Percentiles rank a stretch among this genome's conserved stretches.
Conservation (phyloP, 305 asterid genomes). For the Salvia sclarea region DNA sequence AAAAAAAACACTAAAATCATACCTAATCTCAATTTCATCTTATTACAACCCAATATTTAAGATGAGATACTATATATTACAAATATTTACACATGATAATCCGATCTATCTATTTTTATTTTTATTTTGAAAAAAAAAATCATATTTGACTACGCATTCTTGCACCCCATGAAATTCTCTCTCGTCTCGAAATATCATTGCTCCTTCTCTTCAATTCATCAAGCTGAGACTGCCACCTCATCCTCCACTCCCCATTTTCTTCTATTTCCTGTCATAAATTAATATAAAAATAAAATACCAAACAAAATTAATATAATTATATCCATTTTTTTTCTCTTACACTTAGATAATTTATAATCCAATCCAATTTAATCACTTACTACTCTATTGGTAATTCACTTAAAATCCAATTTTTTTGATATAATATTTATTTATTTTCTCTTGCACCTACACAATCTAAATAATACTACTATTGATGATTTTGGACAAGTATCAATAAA, state of each 20-base stretch:
- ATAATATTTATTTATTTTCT: too few relatives aligned
- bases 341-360: too few relatives aligned
- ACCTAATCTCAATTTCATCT: background rate
- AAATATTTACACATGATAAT: background rate
- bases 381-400: too few relatives aligned
- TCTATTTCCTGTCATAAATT: slow-evolving; percentile 22
- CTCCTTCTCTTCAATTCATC: slow-evolving; percentile 36
- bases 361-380: too few relatives aligned
- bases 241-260: slow-evolving; percentile 41
- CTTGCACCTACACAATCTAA: too few relatives aligned
- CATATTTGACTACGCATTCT: slow-evolving; percentile 22
- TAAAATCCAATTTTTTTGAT: too few relatives aligned
- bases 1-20: too few relatives aligned
- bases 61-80: background rate
- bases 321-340: too few relatives aligned
- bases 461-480: too few relatives aligned
- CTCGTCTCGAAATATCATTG: slow-evolving; percentile 9
- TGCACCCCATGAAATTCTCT: slow-evolving; percentile 43
- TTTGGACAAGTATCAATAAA: too few relatives aligned
- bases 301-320: too few relatives aligned
- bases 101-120: background rate
- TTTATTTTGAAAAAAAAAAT: background rate
- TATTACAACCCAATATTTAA: too few relatives aligned
- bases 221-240: slow-evolving; percentile 46
- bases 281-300: background rate